These are phyloP conservation scores for Candida verbasci DNA, from an alignment of 805 yeast genomes.

Conservation along the genomic window DNA sequence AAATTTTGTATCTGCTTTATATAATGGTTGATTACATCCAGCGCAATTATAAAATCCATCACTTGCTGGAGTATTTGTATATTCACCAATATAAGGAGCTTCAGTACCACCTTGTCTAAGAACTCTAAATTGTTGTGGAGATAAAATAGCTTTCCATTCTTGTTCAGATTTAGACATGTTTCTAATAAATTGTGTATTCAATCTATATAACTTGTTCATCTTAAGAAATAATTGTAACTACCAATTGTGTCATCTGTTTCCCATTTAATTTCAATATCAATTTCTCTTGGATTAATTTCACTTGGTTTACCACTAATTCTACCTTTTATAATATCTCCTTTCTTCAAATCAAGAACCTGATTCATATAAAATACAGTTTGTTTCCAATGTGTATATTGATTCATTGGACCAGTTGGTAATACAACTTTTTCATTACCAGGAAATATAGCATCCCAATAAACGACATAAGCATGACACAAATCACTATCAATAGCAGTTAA, in stretches of 20 bases:
- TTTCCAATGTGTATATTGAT: slow-evolving; percentile 97
- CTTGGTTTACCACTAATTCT: slow-evolving; percentile 74
- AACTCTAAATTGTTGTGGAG: slow-evolving; percentile 75
- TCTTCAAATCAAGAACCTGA: slow-evolving; percentile 70
- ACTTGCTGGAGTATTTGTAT: slow-evolving; percentile 46
- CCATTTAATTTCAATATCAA: slow-evolving; percentile 76
- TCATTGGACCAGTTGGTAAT: slow-evolving; percentile 93
- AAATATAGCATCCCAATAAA: slow-evolving; percentile 95
- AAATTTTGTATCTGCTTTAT: slow-evolving; percentile 76
- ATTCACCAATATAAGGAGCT: slow-evolving; percentile 61
- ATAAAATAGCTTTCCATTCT: slow-evolving; percentile 78
- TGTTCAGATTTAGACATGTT: slow-evolving; percentile 39
- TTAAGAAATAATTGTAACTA: slow-evolving; percentile 65
- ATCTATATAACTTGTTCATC: too few relatives aligned
- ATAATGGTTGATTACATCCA: slow-evolving; percentile 78
- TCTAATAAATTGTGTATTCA: too few relatives aligned
- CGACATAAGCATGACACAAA: slow-evolving; percentile 79
- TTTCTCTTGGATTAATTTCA: slow-evolving; percentile 74
- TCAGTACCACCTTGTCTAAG: slow-evolving; percentile 74
- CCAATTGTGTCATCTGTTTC: slow-evolving; percentile 48
- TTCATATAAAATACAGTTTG: slow-evolving; percentile 91
- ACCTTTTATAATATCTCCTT: slow-evolving; percentile 75
- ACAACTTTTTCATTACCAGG: slow-evolving; percentile 63
- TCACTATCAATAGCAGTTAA: slow-evolving; percentile 76
- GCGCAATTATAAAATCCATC: slow-evolving; percentile 79